Base-by-base conservation (phyloP, 495 filamentous ascomycete species). In the Hypomontagnella monticulosa region DNA sequence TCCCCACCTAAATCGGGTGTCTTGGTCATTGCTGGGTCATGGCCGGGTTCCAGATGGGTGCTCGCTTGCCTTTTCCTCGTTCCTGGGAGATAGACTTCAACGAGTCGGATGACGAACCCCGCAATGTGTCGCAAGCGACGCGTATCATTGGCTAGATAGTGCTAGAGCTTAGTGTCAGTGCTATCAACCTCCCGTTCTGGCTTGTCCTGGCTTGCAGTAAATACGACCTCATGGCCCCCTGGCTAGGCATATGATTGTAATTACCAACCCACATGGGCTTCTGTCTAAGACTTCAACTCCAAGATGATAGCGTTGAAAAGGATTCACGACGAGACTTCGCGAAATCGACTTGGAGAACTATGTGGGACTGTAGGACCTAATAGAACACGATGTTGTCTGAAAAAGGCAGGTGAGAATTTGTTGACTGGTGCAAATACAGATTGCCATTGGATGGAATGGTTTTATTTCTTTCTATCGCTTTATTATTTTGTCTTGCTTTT, bases 61-160 rank as follows among this genome's bases (percentile, higher is more conserved):
- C 36, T 34, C 11, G 4, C 40, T 16, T 20, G 36, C 16, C 20
- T 47, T 6, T 53, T 37, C 33, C 12, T 23, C 18, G 20, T 46
- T 41, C 32, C 49, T 16, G 30, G 43, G 23, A 55, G 47, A 53
- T 51, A 58, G 52, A 27, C 38, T 42, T 58, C 48, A 41, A 53
- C 59, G 58, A 67, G 58, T 67, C 53, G 47, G 53, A 52, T 63
- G 11, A 14, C 9, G 15, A 63, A 20, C 64, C 53, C 58, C 52
- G 59, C 58, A 67, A 10, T 63, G 64, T 67, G 64, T 63, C 15
- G 18, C 23, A 51, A 11, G 7, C 6, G 14, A 5, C 38, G 47
- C 6, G 15, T 65, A 27, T n/a, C 18, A 65, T 54, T 65, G 62
- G 62, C 54, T 34, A 27, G 23, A 6, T 9, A 23, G 40, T 18